A percentile compares a stretch with the other conserved stretches of the same genome.
phyloP scores from a whole-genome alignment of 148 eudicot genomes.

The Vaccinium myrtillus region DNA sequence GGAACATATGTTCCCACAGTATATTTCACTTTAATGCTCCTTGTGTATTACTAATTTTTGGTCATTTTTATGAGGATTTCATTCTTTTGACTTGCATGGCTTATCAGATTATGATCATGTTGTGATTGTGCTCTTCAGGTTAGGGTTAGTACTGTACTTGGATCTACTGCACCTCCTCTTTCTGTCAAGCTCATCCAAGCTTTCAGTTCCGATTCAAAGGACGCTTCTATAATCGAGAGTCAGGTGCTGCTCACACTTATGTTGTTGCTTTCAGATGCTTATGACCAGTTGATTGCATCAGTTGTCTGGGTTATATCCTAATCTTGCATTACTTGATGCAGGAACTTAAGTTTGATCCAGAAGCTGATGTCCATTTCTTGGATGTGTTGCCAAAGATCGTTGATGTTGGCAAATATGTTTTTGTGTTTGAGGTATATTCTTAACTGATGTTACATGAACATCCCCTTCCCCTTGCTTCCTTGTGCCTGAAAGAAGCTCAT shows the following conservation, averaged over 20 bases:
- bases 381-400: constrained; percentile 59
- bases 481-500: constrained; percentile 1
- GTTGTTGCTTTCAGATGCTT: constrained; percentile 10
- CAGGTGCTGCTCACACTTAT: constrained; percentile 46
- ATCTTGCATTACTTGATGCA: constrained; percentile 26
- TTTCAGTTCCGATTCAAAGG: constrained; percentile 59
- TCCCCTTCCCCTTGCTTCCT: not conserved
- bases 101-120: not conserved
- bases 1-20: not conserved
- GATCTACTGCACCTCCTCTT: constrained; percentile 72
- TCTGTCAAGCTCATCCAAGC: constrained; percentile 76
- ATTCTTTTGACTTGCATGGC: not conserved
- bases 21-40: not conserved
- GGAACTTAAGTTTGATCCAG: constrained; percentile 77
- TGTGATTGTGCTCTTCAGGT: constrained; percentile 46
- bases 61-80: not conserved
- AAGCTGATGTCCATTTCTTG: constrained; percentile 58
- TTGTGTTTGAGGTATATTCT: constrained; percentile 67
- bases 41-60: not conserved
- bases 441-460: not conserved
- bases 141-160: constrained; percentile 73
- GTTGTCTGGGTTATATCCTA: not conserved
- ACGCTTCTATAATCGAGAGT: constrained; percentile 60
- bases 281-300: not conserved
- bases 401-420: constrained; percentile 75